Percentiles rank a stretch among this genome's conserved stretches.
phyloP scores from a whole-genome alignment of 225 moss, liverwort and hornwort species.

The Antitrichia curtipendula region DNA sequence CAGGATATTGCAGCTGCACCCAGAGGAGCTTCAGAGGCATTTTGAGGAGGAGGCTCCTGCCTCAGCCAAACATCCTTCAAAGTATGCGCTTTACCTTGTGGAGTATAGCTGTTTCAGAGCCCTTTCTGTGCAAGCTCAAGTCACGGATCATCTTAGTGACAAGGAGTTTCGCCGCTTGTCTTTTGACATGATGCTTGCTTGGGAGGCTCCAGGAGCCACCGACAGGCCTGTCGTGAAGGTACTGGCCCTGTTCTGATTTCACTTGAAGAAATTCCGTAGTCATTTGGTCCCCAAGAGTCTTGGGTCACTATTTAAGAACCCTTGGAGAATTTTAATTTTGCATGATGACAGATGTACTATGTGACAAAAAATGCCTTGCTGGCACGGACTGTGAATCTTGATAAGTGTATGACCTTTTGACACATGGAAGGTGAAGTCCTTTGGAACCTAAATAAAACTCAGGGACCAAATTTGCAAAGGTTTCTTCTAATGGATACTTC shows the following conservation, averaged over 20 bases:
- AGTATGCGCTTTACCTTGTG: conserved; percentile 79
- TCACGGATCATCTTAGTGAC: conserved; percentile 61
- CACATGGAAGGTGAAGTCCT: not conserved
- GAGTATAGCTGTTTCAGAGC: conserved; percentile 91
- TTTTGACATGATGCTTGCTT: conserved; percentile 99
- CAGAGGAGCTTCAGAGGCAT: conserved; percentile 85
- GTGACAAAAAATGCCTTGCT: not conserved
- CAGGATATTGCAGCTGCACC: conserved; percentile 67
- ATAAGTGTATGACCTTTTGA: not conserved
- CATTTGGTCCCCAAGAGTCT: not conserved
- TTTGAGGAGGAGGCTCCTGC: conserved; percentile 83
- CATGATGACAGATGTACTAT: not conserved
- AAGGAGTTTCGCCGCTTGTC: conserved; percentile 76
- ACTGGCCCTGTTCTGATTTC: not conserved
- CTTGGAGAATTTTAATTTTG: not conserved
- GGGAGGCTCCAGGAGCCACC: conserved; percentile 91
- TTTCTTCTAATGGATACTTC: not conserved
- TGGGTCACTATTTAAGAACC: not conserved
- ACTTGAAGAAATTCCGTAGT: not conserved
- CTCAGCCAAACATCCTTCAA: conserved; percentile 48
- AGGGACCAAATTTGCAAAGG: not conserved
- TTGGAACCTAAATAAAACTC: not conserved
- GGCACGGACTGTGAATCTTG: not conserved
- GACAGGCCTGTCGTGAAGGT: conserved; percentile 77
- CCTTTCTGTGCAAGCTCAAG: conserved; percentile 80